Conservation (phyloP, 148 eudicot species). For the Agrostemma githago region DNA sequence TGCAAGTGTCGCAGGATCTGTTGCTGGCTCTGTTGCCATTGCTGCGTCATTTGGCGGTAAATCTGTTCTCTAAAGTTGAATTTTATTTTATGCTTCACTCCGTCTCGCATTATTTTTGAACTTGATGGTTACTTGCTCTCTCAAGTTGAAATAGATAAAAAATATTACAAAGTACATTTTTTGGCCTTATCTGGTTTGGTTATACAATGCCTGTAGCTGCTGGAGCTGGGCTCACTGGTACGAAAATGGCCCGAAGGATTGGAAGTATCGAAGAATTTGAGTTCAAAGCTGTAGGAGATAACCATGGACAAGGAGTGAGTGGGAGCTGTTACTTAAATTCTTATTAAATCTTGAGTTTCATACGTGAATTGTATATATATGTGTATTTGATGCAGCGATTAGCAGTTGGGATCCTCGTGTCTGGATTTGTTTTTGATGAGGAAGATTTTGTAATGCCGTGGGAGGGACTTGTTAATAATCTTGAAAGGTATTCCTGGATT, state of each 20-base stretch:
- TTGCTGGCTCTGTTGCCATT: constrained; percentile 93
- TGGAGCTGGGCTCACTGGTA: constrained; percentile 96
- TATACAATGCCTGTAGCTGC: constrained; percentile 54
- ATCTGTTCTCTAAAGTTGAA: neutral
- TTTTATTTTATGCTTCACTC: constrained; percentile 3
- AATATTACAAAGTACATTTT: too few species aligned
- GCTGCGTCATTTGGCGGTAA: constrained; percentile 99
- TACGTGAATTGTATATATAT: constrained; percentile 7
- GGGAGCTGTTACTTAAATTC: constrained; percentile 4
- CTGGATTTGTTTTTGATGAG: constrained; percentile 89
- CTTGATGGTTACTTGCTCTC: neutral
- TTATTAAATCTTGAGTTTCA: constrained; percentile 8
- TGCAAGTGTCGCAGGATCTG: constrained; percentile 93
- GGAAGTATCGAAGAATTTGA: constrained; percentile 90
- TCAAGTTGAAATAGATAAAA: neutral
- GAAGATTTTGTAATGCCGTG: constrained; percentile 84
- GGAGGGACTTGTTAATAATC: constrained; percentile 72
- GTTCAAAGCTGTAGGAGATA: constrained; percentile 83
- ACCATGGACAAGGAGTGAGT: constrained; percentile 96
- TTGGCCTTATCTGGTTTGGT: constrained; percentile 2
- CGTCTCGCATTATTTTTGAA: neutral
- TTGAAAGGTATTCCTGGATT: constrained; percentile 60
- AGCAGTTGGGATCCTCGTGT: constrained; percentile 80
- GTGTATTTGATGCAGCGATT: constrained; percentile 58
- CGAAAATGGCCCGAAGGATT: constrained; percentile 89